Evolutionary conservation across 164 flowering plant species (phyloP).

Genomic region (Santalum album): DNA sequence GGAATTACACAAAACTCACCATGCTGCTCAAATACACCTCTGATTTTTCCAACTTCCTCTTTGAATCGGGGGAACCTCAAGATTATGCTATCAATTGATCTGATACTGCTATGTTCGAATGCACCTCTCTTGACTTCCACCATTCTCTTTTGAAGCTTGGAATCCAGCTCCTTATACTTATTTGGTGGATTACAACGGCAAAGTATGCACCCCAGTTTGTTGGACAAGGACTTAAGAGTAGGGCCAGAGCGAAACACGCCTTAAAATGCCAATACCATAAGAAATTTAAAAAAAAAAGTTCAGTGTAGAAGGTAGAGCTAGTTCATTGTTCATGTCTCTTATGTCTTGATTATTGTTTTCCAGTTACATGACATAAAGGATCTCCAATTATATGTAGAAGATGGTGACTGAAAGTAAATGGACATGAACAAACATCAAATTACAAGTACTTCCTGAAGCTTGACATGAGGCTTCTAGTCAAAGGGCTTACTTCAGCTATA

Average conservation of each 20-base stretch:
- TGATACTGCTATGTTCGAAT: constrained; percentile 30
- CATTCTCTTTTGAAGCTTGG: constrained; percentile 52
- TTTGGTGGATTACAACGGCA: constrained; percentile 24
- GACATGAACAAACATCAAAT: too few relatives aligned
- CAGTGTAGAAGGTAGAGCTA: not conserved
- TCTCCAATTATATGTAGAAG: too few relatives aligned
- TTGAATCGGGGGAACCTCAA: constrained; percentile 59
- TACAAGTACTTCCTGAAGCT: too few relatives aligned
- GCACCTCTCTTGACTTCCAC: constrained; percentile 39
- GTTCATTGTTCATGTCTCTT: too few relatives aligned
- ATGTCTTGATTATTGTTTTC: too few relatives aligned
- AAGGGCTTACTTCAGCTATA: too few relatives aligned
- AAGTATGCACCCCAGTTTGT: constrained; percentile 33
- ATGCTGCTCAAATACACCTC: constrained; percentile 47
- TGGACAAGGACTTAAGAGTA: constrained; percentile 35
- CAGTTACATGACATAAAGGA: too few relatives aligned
- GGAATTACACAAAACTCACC: constrained; percentile 31
- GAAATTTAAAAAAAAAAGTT: not conserved
- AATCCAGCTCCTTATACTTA: constrained; percentile 42
- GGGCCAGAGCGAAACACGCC: constrained; percentile 29
- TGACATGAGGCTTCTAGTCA: too few relatives aligned
- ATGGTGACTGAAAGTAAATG: too few relatives aligned
- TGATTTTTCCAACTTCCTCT: constrained; percentile 44
- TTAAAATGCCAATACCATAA: constrained; percentile 10
- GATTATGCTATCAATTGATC: constrained; percentile 52